Evolutionary conservation across 1,284 basidiomycete genomes (phyloP), one percentile per base, ranked within the genome.

Genomic region (Marasmius sp.): DNA sequence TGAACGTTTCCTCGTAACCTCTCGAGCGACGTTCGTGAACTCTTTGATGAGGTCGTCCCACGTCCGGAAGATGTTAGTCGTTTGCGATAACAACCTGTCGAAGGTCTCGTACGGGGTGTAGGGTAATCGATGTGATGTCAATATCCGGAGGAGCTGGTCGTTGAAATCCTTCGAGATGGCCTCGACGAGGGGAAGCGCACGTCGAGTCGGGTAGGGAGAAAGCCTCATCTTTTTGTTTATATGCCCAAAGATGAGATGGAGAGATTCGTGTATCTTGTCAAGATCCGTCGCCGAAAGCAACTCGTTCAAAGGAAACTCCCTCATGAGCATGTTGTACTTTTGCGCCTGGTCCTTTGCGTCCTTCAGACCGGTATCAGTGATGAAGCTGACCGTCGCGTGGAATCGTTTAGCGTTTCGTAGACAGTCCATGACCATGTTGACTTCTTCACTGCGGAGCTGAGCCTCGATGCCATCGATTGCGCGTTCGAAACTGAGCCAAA

Each of bases 11-110:
- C 96, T 83, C 47, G 93, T 96, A 38, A 98, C 91, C 71, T 99
- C 97, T 66, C 97, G 86, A 2, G 97, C 97, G 52, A 98, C 94
- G 71, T 96, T 97, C 20, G 95, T 98, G 72, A 99, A 99, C 72
- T 98, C 97, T 77, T 98, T 98, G 79, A 98, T 93, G 59, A 91
- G 85, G 71, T 98, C 97, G 75, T 98, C 97, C 97, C 97, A 99
- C 0, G 91, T 92, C 8, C 87, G 84, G 80, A 98, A 98, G 59
- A 98, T 95, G 43, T 85, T 85, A 66, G 87, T 87, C 0, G 92
- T 89, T 62, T 91, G 86, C 1, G 81, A 79, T 61, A 98, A 86
- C 10, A 94, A 83, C 9, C 93, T 85, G 67, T 97, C 95, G 71
- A 99, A 99, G 0, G 93, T 93, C 60, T 93, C 88, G 75, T 98